These are phyloP conservation scores for Nicotiana obtusifolia DNA, from an alignment of 257 asterid species.

Conservation along the genomic window DNA sequence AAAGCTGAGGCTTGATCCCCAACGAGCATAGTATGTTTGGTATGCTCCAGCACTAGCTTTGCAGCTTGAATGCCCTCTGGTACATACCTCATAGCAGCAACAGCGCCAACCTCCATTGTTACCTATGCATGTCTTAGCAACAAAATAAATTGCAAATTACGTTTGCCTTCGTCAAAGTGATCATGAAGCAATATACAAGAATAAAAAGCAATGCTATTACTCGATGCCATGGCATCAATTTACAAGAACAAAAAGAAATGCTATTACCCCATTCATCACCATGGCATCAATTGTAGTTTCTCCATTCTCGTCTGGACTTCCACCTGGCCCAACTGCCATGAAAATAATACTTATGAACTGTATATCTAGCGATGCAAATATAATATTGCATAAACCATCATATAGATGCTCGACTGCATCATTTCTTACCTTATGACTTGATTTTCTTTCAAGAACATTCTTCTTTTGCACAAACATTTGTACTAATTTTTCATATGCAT, in stretches of 20 bases:
- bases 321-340: conserved; percentile 95
- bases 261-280: conserved; percentile 91
- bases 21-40: conserved; percentile 86
- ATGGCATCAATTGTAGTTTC: conserved; percentile 94
- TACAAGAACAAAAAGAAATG: conserved; percentile 1
- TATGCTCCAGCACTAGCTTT: conserved; percentile 70
- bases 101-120: conserved; percentile 99
- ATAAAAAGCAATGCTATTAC: conserved; percentile 29
- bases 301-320: conserved; percentile 98
- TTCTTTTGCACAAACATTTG: neutral
- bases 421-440: neutral
- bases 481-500: neutral
- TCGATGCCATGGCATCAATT: conserved; percentile 94
- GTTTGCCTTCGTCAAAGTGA: conserved; percentile 8
- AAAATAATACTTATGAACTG: conserved; percentile 4
- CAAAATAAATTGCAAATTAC: conserved; percentile 14
- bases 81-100: conserved; percentile 92
- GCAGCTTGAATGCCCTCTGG: conserved; percentile 85
- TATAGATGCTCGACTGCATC: neutral
- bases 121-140: conserved; percentile 67
- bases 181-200: neutral
- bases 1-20: conserved; percentile 90
- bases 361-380: neutral
- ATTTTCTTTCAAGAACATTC: neutral
- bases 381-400: neutral